phyloP scores from a whole-genome alignment of 768 basidiomycete species.

The Pleurotus platypus region DNA sequence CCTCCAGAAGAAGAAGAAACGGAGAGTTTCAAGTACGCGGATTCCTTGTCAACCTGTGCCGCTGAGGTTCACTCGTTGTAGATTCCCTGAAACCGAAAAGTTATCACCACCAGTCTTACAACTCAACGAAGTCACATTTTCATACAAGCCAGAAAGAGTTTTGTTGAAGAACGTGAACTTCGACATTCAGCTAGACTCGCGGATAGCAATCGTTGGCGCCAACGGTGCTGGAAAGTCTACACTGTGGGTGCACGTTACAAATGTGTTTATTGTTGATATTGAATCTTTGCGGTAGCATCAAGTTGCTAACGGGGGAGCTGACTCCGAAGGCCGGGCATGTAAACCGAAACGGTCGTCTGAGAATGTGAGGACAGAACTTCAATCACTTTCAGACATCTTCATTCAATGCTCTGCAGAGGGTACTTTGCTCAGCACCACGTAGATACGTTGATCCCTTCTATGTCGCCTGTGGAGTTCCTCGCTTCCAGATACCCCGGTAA shows the following conservation, averaged over 20 bases:
- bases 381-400: not conserved
- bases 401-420: conserved; percentile 43
- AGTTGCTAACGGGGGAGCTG: conserved; percentile 84
- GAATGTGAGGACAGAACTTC: conserved; percentile 51
- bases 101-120: conserved; percentile 95
- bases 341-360: conserved; percentile 85
- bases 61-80: conserved; percentile 19
- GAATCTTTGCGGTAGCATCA: conserved; percentile 57
- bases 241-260: conserved; percentile 43
- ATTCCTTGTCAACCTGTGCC: not conserved
- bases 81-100: conserved; percentile 95
- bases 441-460: conserved; percentile 76
- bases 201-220: conserved; percentile 93
- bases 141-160: conserved; percentile 74
- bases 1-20: conserved; percentile 92
- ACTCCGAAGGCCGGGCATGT: conserved; percentile 75
- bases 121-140: conserved; percentile 87
- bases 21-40: conserved; percentile 79
- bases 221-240: conserved; percentile 98
- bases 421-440: conserved; percentile 97
- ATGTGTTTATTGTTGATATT: not conserved
- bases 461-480: conserved; percentile 94
- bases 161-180: conserved; percentile 80
- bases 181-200: conserved; percentile 90
- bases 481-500: conserved; percentile 91